Evolutionary conservation across 2,329 filamentous ascomycete species (phyloP).

Genomic region (Emmonsia crescens): DNA sequence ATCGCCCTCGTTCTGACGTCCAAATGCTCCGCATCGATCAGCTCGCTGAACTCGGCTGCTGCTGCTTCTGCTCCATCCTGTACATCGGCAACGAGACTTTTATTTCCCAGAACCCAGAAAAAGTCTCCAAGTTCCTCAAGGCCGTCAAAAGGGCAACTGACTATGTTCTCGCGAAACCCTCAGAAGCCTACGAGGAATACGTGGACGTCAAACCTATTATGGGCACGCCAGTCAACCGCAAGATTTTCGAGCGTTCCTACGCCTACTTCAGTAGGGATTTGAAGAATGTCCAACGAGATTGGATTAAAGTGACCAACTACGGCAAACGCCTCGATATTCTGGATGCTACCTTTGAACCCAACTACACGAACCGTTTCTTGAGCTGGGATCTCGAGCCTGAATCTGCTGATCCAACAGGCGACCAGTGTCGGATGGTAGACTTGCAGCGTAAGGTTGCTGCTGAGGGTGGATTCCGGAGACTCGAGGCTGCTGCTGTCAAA

Average conservation of each 20-base stretch:
- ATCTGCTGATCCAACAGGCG: conserved; percentile 55
- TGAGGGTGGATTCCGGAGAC: conserved; percentile 48
- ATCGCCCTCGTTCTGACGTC: conserved; percentile 54
- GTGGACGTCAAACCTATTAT: conserved; percentile 62
- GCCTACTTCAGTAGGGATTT: conserved; percentile 65
- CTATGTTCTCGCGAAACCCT: conserved; percentile 54
- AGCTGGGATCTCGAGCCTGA: conserved; percentile 55
- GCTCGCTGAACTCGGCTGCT: conserved; percentile 67
- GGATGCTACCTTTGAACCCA: conserved; percentile 52
- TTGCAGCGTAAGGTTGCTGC: conserved; percentile 57
- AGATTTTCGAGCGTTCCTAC: conserved; percentile 70
- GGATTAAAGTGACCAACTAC: conserved; percentile 66
- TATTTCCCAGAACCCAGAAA: conserved; percentile 53
- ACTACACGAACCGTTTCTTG: conserved; percentile 65
- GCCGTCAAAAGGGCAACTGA: conserved; percentile 67
- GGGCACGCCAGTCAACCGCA: conserved; percentile 57
- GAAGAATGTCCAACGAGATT: conserved; percentile 65
- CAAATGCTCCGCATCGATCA: conserved; percentile 75
- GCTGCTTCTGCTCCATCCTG: conserved; percentile 73
- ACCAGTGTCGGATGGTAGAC: conserved; percentile 63
- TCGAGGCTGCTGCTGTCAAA: conserved; percentile 17
- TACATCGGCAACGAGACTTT: conserved; percentile 71
- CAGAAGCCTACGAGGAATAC: conserved; percentile 56
- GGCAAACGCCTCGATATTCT: conserved; percentile 63
- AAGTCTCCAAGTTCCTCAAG: conserved; percentile 56